phyloP scores from a whole-genome alignment of 176 grass and related monocot species.

The Thinopyrum elongatum region DNA sequence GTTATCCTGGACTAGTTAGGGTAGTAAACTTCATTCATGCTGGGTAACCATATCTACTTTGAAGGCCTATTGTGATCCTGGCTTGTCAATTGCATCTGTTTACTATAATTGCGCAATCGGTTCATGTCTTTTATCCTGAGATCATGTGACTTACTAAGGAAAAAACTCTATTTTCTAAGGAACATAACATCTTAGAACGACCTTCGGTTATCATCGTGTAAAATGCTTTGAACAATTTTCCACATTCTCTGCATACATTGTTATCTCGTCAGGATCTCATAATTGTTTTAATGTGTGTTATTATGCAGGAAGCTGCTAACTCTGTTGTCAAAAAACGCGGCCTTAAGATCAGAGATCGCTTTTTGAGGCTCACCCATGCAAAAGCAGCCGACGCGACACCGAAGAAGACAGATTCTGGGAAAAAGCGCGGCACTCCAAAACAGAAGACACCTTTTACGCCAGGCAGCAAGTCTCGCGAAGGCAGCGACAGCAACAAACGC shows the following conservation, averaged over 20 bases:
- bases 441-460: constrained; percentile 22
- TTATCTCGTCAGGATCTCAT: background rate
- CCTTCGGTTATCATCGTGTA: background rate
- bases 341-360: constrained; percentile 63
- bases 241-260: background rate
- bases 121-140: background rate
- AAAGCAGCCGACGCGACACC: constrained; percentile 39
- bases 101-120: background rate
- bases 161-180: background rate
- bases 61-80: background rate
- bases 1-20: background rate
- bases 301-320: constrained; percentile 71
- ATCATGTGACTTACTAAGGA: background rate
- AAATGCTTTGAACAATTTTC: background rate
- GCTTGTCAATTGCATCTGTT: background rate
- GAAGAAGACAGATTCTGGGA: constrained; percentile 24
- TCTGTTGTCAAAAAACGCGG: constrained; percentile 41
- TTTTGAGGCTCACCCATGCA: constrained; percentile 71
- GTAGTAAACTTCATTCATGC: background rate
- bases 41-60: background rate
- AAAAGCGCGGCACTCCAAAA: constrained; percentile 20
- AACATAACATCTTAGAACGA: background rate
- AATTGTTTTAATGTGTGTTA: background rate
- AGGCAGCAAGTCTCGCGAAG: constrained; percentile 21
- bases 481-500: constrained; percentile 34